Evolutionary conservation across 2,329 filamentous ascomycete species (phyloP), one percentile per base, ranked within the genome.

Genomic region (Bipolaris zeicola): DNA sequence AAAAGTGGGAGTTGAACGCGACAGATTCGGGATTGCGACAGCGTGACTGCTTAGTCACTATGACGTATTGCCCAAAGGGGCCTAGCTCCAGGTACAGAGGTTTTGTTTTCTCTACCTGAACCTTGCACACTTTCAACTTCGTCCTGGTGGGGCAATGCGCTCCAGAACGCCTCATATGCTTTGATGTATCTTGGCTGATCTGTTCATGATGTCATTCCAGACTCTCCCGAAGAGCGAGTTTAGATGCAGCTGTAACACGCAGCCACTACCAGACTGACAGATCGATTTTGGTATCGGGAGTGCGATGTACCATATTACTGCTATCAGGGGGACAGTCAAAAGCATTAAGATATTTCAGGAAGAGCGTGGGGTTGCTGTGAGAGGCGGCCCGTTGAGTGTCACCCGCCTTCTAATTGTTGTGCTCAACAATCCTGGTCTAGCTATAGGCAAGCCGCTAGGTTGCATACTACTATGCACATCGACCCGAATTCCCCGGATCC

Each of bases 11-110:
- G 41, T 43, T 50, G 38, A 39, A 45, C 53, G 55, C 55, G 54
- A 50, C 52, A 26, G 41, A 16, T 41, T 49, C 37, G 22, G 22
- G 28, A 41, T 11, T 38, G 54, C 41, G 55, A 31, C 46, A 45
- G 57, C 46, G 39, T 14, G n/a, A 13, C 5, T 14, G 55, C 52
- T 67, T 62, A 67, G 66, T 67, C 66, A 66, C 28, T 50, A 37
- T 58, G 58, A 68, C 52, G 58, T 62, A 41, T 33, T 34, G 16
- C 42, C 38, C 46, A 37, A 49, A 48, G 3, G 10, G 36, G 56
- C 16, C 31, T 56, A 59, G 56, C 52, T 37, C 13, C 56, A 51
- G 47, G 52, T 49, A 58, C 56, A 28, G 16, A 36, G 28, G 10
- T 4, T 11, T 20, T 42, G 55, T 56, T 24, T 46, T 54, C 41